Conservation (phyloP, 345 rosid species). For the Combretum micranthum region DNA sequence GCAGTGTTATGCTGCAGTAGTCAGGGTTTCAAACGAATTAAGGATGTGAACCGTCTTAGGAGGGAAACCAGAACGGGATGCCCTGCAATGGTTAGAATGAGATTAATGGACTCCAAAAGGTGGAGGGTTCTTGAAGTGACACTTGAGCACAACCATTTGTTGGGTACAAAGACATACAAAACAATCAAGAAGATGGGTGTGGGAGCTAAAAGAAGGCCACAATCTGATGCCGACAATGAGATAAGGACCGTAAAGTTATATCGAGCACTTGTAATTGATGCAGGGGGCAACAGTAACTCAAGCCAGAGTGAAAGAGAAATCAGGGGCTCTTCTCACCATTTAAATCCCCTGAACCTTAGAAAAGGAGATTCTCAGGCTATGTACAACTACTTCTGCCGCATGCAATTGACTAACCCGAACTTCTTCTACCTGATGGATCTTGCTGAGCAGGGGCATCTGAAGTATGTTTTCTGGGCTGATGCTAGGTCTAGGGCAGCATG, state of each 20-base stretch:
- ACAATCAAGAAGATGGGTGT: slow-evolving; percentile 13
- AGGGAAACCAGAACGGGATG: slow-evolving; percentile 78
- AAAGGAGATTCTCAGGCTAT: slow-evolving; percentile 21
- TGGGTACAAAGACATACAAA: slow-evolving; percentile 36
- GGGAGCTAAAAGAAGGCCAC: slow-evolving; percentile 11
- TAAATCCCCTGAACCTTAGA: slow-evolving; percentile 17
- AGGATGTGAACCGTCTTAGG: slow-evolving; percentile 60
- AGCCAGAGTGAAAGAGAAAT: slow-evolving; percentile 3
- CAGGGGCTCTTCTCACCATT: slow-evolving; percentile 9
- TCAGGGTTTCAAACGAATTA: slow-evolving; percentile 64
- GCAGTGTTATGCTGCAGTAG: slow-evolving; percentile 83
- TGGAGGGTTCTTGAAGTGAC: slow-evolving; percentile 66
- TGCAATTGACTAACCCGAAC: slow-evolving; percentile 26
- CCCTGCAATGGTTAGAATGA: slow-evolving; percentile 71
- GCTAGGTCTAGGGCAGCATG: slow-evolving; percentile 23
- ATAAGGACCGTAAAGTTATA: slow-evolving; percentile 21
- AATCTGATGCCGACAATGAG: slow-evolving; percentile 10
- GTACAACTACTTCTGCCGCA: slow-evolving; percentile 28
- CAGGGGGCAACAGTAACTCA: slow-evolving; percentile 8
- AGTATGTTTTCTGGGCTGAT: slow-evolving; percentile 26
- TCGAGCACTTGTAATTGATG: slow-evolving; percentile 18
- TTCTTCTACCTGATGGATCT: slow-evolving; percentile 28
- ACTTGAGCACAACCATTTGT: slow-evolving; percentile 65
- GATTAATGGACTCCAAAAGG: slow-evolving; percentile 63
- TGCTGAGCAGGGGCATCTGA: slow-evolving; percentile 15